Evolutionary conservation across 345 rosid species (phyloP), one percentile per base, ranked within the genome.

Genomic region (Atalantia buxifolia): DNA sequence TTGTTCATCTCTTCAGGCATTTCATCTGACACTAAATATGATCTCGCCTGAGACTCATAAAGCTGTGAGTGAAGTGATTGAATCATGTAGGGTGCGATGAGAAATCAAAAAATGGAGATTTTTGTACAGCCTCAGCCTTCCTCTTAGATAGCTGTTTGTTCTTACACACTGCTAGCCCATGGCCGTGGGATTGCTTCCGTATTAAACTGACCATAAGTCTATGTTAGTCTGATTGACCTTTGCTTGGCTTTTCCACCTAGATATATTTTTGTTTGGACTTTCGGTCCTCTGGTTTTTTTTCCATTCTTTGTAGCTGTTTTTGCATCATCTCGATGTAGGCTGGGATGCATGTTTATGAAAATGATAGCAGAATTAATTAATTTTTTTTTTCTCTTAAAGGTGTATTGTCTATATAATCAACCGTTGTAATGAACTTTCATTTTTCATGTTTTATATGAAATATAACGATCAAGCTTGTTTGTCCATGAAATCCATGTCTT

Each of bases 11-110:
- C 13, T 64, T 72, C 88, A 94, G 99, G 94, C 93, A 72, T 97
- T 97, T 82, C 98, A 97, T 86, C 74, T 89, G 86, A 81, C 97
- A 22, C 82, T 94, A 68, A 93, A 97, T 79, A 93, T 97, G 99
- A 94, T 97, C 76, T 86, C 98, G 25, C 91, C 96, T 13, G 98
- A 97, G 87, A 94, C 98, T 6, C 97, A 93, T 82, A 92, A 86
- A 87, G 91, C 92, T 63, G 98, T 97, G 84, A 90, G 77, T 66
- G 98, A 91, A 93, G 98, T 97, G 30, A 94, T 97, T 0, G 96
- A 92, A 80, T 91, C 98, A 33, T 94, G 97, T 81, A 88, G 92
- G 81, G 80, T 91, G 40, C 92, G 88, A 13, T 92, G 82, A 74
- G 45, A 72, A 57, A 24, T 60, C 14, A 28, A 72, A 78, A 82